Conservation (phyloP, 2,329 filamentous ascomycete genomes). For the Colletotrichum kahawae region DNA sequence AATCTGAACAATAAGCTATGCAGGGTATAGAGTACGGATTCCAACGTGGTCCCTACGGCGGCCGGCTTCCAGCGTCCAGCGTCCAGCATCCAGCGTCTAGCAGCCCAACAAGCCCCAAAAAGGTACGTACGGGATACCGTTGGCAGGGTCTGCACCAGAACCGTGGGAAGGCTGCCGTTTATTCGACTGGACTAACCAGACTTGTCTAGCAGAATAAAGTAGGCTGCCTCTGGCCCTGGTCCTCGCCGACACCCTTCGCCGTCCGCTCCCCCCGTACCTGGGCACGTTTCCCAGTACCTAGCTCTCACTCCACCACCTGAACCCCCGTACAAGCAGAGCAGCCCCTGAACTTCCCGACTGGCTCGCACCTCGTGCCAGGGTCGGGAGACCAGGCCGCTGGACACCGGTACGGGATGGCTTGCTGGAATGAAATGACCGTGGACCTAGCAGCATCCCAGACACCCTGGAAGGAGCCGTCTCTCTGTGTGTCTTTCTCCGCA, state of each 20-base stretch:
- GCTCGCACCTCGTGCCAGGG: not conserved
- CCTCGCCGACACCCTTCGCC: not conserved
- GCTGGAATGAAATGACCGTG: not conserved
- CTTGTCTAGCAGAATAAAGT: not conserved
- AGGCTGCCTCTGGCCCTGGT: not conserved
- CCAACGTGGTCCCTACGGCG: not conserved
- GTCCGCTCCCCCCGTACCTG: not conserved
- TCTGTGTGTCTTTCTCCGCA: not conserved
- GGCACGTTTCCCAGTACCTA: not conserved
- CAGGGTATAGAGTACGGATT: not conserved
- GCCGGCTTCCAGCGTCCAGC: not conserved
- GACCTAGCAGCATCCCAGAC: not conserved
- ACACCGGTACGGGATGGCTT: not conserved
- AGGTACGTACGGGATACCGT: not conserved
- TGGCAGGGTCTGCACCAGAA: not conserved
- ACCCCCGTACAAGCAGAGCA: not conserved
- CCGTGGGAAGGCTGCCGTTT: not conserved
- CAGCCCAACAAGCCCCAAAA: not conserved
- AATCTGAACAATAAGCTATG: not conserved
- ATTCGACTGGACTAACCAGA: not conserved
- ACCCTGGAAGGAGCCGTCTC: not conserved
- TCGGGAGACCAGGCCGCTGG: not conserved
- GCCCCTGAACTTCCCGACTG: constrained; percentile 13
- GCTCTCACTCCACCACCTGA: not conserved
- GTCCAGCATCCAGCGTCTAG: not conserved